Evolutionary conservation across 495 filamentous ascomycete species (phyloP), one percentile per base, ranked within the genome.

Genomic region (Thozetella sp.): DNA sequence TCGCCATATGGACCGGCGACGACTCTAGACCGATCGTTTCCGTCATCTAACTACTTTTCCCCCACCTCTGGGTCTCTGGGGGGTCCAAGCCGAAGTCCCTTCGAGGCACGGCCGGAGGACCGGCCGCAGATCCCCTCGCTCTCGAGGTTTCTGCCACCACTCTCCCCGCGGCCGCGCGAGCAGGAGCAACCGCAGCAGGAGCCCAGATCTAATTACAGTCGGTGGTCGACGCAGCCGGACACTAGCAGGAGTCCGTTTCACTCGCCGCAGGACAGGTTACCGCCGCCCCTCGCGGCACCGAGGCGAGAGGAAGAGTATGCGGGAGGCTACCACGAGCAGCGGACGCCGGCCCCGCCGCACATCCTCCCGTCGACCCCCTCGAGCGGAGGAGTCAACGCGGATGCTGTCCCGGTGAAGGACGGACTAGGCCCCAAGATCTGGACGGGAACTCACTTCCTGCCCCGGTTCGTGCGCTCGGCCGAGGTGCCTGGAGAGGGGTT

Each of bases 401-500:
- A 85, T 52, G 70, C 70, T 12, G 60, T 68, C 4, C 75, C 75
- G 1, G 70, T 71, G 17, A 85, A 85, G 63, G 82, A 85, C 64
- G 79, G 78, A 2, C 68, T 85, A 37, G 83, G 83, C 6, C 83
- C 83, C 23, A 85, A 84, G 72, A 86, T 86, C 53, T 86, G 83
- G 83, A 85, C 82, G 3, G 84, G 82, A 25, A 83, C 80, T 17
- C 82, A 85, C 37, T 86, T 85, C 55, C 67, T 86, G 30, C 84
- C 84, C 45, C 76, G 83, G n/a, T 86, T 86, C 59, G 80, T 86
- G 43, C 70, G 76, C 58, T 77, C 80, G 30, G 80, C 77, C 20
- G 84, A 88, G 58, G 79, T 94, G 4, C 87, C 89, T 0, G 91
- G 90, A 13, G 90, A 96, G 69, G 92, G 92, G 1, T 66, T 89